phyloP scores from a whole-genome alignment of 2,329 filamentous ascomycete species.

The Exutisphaerella laricina region DNA sequence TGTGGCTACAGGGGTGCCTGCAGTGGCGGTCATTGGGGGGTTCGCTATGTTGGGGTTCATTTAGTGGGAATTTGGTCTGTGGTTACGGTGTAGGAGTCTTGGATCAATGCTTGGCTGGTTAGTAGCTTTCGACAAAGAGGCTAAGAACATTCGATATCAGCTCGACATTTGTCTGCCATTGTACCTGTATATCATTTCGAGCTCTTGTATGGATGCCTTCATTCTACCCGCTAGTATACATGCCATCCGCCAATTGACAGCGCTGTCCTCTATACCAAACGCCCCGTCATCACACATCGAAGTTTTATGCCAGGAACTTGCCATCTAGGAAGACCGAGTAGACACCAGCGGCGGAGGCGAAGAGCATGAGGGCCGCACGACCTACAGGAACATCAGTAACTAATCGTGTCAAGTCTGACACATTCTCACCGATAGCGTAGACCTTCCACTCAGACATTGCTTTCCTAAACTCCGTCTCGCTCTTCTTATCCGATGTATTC shows the following conservation, averaged over 20 bases:
- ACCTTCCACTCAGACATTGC: constrained; percentile 27
- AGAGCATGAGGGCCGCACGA: constrained; percentile 24
- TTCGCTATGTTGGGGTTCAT: too few relatives aligned
- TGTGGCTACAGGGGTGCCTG: too few relatives aligned
- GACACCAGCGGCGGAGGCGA: constrained; percentile 11
- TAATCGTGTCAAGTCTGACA: too few relatives aligned
- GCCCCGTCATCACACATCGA: not conserved
- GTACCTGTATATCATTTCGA: too few relatives aligned
- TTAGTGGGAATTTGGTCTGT: too few relatives aligned
- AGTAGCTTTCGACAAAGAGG: not conserved
- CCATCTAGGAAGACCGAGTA: constrained; percentile 15
- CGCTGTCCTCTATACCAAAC: not conserved
- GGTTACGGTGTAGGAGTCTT: too few relatives aligned
- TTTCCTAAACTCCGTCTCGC: constrained; percentile 27
- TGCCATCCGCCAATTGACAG: not conserved
- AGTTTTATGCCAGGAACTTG: not conserved
- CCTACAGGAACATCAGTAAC: too few relatives aligned
- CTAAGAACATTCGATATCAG: too few relatives aligned
- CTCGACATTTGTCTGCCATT: too few relatives aligned
- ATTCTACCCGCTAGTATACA: not conserved
- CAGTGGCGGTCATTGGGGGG: too few relatives aligned
- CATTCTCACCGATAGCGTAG: constrained; percentile 25
- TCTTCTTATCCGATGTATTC: constrained; percentile 23
- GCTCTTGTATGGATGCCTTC: not conserved
- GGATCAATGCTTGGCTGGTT: not conserved